Evolutionary conservation across 805 yeast genomes (phyloP).

Genomic region (Isabelozyma heimii): DNA sequence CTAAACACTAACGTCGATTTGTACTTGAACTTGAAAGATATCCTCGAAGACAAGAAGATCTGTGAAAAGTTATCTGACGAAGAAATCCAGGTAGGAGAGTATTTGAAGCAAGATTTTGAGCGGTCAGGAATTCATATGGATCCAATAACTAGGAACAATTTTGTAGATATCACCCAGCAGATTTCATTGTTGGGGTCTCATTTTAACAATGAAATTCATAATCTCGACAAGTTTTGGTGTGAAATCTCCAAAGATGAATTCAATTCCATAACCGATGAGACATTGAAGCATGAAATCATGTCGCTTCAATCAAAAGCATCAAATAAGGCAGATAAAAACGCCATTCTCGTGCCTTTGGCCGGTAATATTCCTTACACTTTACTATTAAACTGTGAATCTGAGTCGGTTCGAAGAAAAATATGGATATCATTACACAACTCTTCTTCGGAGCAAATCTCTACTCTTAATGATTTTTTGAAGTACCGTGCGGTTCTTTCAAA

Average conservation of each 20-base stretch:
- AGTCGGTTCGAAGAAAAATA: slow-evolving; percentile 56
- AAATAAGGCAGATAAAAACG: background rate
- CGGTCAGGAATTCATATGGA: slow-evolving; percentile 87
- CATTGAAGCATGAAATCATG: slow-evolving; percentile 22
- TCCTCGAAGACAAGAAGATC: slow-evolving; percentile 42
- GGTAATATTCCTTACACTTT: slow-evolving; percentile 67
- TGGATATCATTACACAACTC: slow-evolving; percentile 78
- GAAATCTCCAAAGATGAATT: slow-evolving; percentile 28
- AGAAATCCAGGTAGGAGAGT: slow-evolving; percentile 78
- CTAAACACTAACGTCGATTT: slow-evolving; percentile 80
- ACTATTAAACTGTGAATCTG: slow-evolving; percentile 55
- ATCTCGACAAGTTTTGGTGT: slow-evolving; percentile 35
- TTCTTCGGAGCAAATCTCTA: slow-evolving; percentile 55
- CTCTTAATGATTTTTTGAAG: slow-evolving; percentile 57
- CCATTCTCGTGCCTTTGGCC: slow-evolving; percentile 34
- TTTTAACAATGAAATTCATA: slow-evolving; percentile 53
- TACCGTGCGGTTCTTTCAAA: slow-evolving; percentile 70
- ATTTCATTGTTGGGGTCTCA: slow-evolving; percentile 81
- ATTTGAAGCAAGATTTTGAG: slow-evolving; percentile 80
- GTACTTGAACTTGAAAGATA: slow-evolving; percentile 56
- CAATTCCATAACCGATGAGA: slow-evolving; percentile 17
- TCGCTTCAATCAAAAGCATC: slow-evolving; percentile 22
- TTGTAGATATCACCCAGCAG: slow-evolving; percentile 74
- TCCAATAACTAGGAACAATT: slow-evolving; percentile 58
- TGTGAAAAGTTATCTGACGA: slow-evolving; percentile 52